Conservation (phyloP, 805 yeast species). For the Sugiyamaella americana region DNA sequence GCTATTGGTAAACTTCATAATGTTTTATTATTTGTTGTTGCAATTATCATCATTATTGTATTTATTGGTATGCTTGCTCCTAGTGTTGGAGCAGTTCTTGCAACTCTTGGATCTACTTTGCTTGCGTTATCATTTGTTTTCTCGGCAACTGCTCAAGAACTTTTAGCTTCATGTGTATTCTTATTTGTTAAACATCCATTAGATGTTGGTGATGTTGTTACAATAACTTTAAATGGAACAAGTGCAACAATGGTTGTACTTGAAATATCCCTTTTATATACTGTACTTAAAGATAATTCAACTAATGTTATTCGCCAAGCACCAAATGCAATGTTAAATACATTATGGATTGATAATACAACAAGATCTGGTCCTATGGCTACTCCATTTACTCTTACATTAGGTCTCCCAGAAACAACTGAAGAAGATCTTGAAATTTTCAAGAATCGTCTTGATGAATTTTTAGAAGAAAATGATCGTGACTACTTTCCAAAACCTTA, state of each 20-base stretch:
- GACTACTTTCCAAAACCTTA: slow-evolving; percentile 32
- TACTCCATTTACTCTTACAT: slow-evolving; percentile 20
- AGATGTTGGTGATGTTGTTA: slow-evolving; percentile 37
- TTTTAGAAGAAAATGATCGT: slow-evolving; percentile 30
- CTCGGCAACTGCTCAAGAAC: slow-evolving; percentile 34
- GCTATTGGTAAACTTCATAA: slow-evolving; percentile 35
- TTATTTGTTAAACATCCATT: slow-evolving; percentile 38
- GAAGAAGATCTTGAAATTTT: slow-evolving; percentile 31
- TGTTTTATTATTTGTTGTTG: slow-evolving; percentile 31
- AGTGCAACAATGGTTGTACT: slow-evolving; percentile 27
- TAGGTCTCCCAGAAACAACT: slow-evolving; percentile 36
- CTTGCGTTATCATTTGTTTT: slow-evolving; percentile 37
- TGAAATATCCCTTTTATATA: slow-evolving; percentile 33
- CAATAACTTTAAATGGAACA: slow-evolving; percentile 24
- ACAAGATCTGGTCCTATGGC: slow-evolving; percentile 32
- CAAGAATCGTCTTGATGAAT: slow-evolving; percentile 26
- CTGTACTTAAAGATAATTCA: slow-evolving; percentile 30
- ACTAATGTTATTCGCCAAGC: slow-evolving; percentile 32
- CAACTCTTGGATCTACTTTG: slow-evolving; percentile 37
- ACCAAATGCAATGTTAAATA: slow-evolving; percentile 34
- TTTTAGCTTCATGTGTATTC: slow-evolving; percentile 36
- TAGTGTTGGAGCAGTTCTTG: slow-evolving; percentile 34
- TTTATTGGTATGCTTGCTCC: slow-evolving; percentile 39
- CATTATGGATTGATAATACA: slow-evolving; percentile 34
- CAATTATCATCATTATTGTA: slow-evolving; percentile 32